Evolutionary conservation across 2,329 filamentous ascomycete species (phyloP), one percentile per base, ranked within the genome.

Genomic region (Clonostachys rhizophaga): DNA sequence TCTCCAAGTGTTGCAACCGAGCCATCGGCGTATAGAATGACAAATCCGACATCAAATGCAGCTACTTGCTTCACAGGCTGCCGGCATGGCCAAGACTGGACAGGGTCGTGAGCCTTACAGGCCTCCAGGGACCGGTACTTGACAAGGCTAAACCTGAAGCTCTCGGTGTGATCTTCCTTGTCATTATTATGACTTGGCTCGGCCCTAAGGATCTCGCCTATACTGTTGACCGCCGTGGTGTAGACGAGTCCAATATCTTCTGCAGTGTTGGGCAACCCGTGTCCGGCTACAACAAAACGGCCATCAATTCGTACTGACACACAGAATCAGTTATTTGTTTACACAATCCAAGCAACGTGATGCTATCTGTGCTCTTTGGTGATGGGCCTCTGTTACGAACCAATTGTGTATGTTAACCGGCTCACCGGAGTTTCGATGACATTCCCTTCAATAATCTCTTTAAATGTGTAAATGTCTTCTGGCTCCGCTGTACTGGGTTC

Each of bases 1-100:
- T 87, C 83, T 8, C 84, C 84, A 59, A 74, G 69, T 0, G 75
- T 77, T 52, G 66, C 71, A 24, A 81, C 74, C 2, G 61, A 57
- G n/a, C 70, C 72, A 11, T 68, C 57, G 1, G 66, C 47, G 3
- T 71, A 61, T 7, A 80, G 61, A 13, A 74, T 67, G 5, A 69
- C 64, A 54, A 79, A 79, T 2, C 77, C 77, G 1, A 71, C 64
- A 40, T 75, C 70, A 53, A 72, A 79, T 14, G 74, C 67, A 16
- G 63, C 68, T 2, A 78, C 54, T 47, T 79, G 71, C 17, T 54
- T 55, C 17, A 74, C 58, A 2, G 40, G 43, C 24, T 51, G 49
- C 9, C 50, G 34, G 17, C 54, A 59, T 9, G 50, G 45, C 59
- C 62, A 65, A 8, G 46, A 51, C 16, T 45, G 39, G 7, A 49